Base-by-base conservation (phyloP, 2,329 filamentous ascomycete species). In the Coniochaeta hoffmannii region DNA sequence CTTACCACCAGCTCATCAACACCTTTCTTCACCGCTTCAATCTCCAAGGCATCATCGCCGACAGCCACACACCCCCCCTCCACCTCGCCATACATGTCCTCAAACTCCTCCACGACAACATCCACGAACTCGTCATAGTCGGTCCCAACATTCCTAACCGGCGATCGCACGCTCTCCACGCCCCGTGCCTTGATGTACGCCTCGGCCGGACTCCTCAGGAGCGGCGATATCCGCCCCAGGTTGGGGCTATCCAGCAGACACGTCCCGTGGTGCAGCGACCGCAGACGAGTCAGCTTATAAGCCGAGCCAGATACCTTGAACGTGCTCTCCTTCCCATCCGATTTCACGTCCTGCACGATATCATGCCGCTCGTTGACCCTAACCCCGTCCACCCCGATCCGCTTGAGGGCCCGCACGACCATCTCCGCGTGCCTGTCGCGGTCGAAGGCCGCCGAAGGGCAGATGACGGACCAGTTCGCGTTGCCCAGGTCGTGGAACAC, bases 401-500 rank as follows among this genome's bases (percentile, higher is more conserved):
- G 70, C 38, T 79, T 76, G 57, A 99, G 75, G 4, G 91, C 92
- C n/a, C 87, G 82, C 36, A 92, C 90, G 0, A 97, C 88, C 90
- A 97, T 96, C 66, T 90, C 83, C 14, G 91, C 93, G 73, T 97
- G 90, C 66, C 83, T 89, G 74, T 96, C 82, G 30, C 94, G 83
- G 59, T 93, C 87, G 68, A 97, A 97, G 1, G 71, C 73, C 0
- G 77, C 76, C 0, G 89, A 82, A 1, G 92, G 92, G 60, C 86
- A 90, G 51, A 96, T 95, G 55, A 97, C 90, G 67, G 88, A 89
- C 78, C 92, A 99, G 71, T 99, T 99, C 62, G 96, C 81, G 68
- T 99, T 99, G 55, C 93, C 93, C 41, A 78, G 72, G 69, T 97
- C 94, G 70, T 99, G 94, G 68, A 96, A 97, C 53, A 99, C 94